Evolutionary conservation across 371 early-diverging fungal genomes (phyloP).

Genomic region (Mortierella sp.): DNA sequence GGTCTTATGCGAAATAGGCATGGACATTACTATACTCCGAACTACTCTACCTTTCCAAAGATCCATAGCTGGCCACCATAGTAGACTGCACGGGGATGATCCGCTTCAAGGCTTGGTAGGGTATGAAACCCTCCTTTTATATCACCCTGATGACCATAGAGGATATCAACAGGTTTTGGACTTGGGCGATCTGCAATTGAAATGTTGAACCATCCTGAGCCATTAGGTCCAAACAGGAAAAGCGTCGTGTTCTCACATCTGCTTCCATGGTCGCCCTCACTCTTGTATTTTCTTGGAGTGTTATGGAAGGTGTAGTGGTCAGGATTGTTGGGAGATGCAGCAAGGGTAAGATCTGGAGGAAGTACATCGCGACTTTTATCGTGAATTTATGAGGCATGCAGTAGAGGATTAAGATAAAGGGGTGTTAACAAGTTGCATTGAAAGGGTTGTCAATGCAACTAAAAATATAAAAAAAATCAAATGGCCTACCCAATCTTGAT

Average conservation of each 20-base stretch:
- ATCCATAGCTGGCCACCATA: constrained; percentile 40
- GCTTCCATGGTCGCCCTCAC: constrained; percentile 40
- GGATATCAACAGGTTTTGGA: constrained; percentile 28
- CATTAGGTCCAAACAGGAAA: constrained; percentile 40
- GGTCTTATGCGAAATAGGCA: too few relatives aligned
- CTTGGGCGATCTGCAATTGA: constrained; percentile 42
- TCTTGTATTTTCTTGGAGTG: constrained; percentile 33
- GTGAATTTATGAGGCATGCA: background rate
- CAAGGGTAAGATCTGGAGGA: constrained; percentile 28
- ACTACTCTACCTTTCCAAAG: constrained; percentile 44
- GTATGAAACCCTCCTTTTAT: constrained; percentile 32
- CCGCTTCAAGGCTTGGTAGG: constrained; percentile 11
- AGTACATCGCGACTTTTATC: constrained; percentile 14
- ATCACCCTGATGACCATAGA: constrained; percentile 12
- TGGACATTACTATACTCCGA: too few relatives aligned
- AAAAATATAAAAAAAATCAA: background rate
- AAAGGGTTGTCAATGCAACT: background rate
- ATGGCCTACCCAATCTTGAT: constrained; percentile 44
- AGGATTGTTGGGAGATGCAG: constrained; percentile 37
- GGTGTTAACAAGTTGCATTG: background rate
- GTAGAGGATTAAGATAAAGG: background rate
- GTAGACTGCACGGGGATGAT: constrained; percentile 29
- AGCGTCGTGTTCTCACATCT: constrained; percentile 42
- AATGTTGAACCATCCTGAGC: constrained; percentile 48
- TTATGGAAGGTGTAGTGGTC: constrained; percentile 44